phyloP scores from a whole-genome alignment of 768 basidiomycete genomes.

The Mycena metata region DNA sequence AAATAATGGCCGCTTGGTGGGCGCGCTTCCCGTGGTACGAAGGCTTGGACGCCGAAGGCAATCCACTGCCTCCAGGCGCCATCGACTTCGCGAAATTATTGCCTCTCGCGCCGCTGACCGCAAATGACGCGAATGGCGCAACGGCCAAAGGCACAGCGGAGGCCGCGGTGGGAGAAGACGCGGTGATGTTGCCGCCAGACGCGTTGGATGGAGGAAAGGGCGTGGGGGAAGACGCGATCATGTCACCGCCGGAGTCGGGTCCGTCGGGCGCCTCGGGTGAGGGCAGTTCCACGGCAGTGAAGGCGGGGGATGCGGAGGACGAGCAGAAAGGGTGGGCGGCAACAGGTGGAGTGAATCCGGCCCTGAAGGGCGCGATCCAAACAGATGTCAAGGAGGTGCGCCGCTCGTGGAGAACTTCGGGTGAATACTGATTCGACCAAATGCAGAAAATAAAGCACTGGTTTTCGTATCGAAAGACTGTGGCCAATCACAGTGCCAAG shows the following conservation, averaged over 20 bases:
- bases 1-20: conserved; percentile 4
- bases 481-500: neutral
- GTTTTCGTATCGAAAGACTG: conserved; percentile 13
- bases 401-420: too few relatives aligned
- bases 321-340: too few relatives aligned
- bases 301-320: neutral
- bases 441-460: conserved; percentile 4
- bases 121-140: neutral
- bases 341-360: neutral
- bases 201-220: neutral
- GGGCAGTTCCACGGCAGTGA: neutral
- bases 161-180: too few relatives aligned
- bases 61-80: neutral
- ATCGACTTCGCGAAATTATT: neutral
- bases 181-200: neutral
- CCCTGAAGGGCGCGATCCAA: neutral
- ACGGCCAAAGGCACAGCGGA: neutral
- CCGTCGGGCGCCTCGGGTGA: too few relatives aligned
- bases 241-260: too few relatives aligned
- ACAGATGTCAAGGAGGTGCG: neutral
- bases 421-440: neutral
- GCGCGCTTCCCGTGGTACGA: conserved; percentile 3
- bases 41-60: neutral
- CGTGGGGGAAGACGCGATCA: neutral
- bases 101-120: neutral